These are phyloP conservation scores for Saccharomycopsis synnaedendra DNA, from an alignment of 805 yeast genomes.

Conservation along the genomic window DNA sequence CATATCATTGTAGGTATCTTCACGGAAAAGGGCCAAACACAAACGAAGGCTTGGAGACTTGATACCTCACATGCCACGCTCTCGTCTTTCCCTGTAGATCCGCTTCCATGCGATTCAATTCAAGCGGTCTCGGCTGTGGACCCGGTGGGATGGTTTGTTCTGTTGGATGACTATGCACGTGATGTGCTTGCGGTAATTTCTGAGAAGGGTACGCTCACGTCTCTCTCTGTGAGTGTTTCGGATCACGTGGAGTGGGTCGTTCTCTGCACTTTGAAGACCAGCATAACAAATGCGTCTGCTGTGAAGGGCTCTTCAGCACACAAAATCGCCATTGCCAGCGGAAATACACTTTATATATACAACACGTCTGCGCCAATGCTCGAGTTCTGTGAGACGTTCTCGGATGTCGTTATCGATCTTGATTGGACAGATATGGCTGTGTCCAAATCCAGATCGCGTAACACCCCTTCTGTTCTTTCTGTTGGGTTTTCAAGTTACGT, in stretches of 20 bases:
- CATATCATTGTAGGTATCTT: slow-evolving; percentile 44
- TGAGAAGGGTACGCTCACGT: slow-evolving; percentile 34
- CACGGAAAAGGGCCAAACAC: slow-evolving; percentile 20
- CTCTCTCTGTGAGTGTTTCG: slow-evolving; percentile 16
- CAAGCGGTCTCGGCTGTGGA: slow-evolving; percentile 40
- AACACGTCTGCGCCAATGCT: slow-evolving; percentile 56
- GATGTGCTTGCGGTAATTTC: slow-evolving; percentile 51
- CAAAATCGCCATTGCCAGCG: slow-evolving; percentile 61
- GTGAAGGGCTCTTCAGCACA: slow-evolving; percentile 68
- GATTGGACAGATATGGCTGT: slow-evolving; percentile 64
- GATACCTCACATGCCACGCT: not conserved
- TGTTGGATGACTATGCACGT: slow-evolving; percentile 24
- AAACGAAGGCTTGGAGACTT: slow-evolving; percentile 32
- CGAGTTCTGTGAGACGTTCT: slow-evolving; percentile 44
- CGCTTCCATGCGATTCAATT: too few relatives aligned
- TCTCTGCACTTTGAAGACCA: slow-evolving; percentile 41
- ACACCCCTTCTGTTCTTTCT: slow-evolving; percentile 61
- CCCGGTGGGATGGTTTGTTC: slow-evolving; percentile 47
- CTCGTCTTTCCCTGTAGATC: too few relatives aligned
- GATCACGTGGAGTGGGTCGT: slow-evolving; percentile 38
- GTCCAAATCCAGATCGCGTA: slow-evolving; percentile 26
- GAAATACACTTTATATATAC: slow-evolving; percentile 59
- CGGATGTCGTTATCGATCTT: slow-evolving; percentile 43
- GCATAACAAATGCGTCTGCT: slow-evolving; percentile 36
- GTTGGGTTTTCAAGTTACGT: slow-evolving; percentile 64